These are phyloP conservation scores for Arachnopeziza araneosa DNA, from an alignment of 2,329 filamentous ascomycete genomes.

Conservation along the genomic window DNA sequence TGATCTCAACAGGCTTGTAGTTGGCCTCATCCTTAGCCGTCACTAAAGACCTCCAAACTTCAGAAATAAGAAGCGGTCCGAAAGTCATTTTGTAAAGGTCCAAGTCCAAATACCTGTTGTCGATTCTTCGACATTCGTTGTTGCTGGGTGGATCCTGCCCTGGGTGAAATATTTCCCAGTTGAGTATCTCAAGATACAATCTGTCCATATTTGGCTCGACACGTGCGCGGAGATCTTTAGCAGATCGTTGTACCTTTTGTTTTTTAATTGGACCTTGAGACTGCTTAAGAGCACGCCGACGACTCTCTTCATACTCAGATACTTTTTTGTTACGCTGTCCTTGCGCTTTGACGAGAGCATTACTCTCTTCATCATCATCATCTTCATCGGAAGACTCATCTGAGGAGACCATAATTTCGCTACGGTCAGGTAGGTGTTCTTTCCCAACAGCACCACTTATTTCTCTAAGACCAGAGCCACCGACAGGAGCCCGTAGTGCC, in stretches of 20 bases:
- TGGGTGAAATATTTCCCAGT: constrained; percentile 91
- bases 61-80: constrained; percentile 80
- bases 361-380: constrained; percentile 55
- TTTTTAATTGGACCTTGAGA: constrained; percentile 73
- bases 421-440: constrained; percentile 67
- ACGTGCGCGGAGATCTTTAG: constrained; percentile 90
- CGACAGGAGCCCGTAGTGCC: constrained; percentile 46
- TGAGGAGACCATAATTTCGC: constrained; percentile 85
- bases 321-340: constrained; percentile 32
- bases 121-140: constrained; percentile 68
- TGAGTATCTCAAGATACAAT: constrained; percentile 78
- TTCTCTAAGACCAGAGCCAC: constrained; percentile 66
- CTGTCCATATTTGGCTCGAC: constrained; percentile 82
- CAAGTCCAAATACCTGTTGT: constrained; percentile 71
- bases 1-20: constrained; percentile 77
- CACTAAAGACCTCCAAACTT: constrained; percentile 93
- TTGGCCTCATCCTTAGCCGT: constrained; percentile 82
- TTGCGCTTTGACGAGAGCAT: constrained; percentile 40
- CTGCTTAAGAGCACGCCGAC: constrained; percentile 43
- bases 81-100: constrained; percentile 83
- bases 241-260: constrained; percentile 69
- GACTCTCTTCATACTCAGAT: constrained; percentile 41
- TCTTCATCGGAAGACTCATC: constrained; percentile 69
- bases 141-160: constrained; percentile 80
- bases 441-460: constrained; percentile 70